Evolutionary conservation across 106 monocot species (phyloP), one percentile per base, ranked within the genome.

Genomic region (Dendrobium officinale): DNA sequence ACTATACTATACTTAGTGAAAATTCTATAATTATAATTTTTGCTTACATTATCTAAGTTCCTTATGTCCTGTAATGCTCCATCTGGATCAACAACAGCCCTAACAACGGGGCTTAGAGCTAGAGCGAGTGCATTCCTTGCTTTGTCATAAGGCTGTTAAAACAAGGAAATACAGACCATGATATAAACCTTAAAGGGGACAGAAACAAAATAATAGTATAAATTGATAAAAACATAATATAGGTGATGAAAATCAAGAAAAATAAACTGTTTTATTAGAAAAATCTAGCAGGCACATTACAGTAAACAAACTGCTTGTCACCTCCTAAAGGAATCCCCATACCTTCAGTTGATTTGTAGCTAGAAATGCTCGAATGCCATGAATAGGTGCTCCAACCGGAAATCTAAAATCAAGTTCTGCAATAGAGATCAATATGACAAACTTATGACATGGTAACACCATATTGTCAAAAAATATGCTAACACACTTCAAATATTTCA

Each of bases 401-500:
- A 97, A 94, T 77, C 97, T 83, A 83, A 97, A 97, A 89, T 97
- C 94, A 82, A 97, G 97, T 86, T 97, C 97, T 97, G 89, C 86
- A 92, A 37, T 73, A 19, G 42, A 77, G 49, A 67, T 77, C 1
- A 7, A 87, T 73, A 72, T 78, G 64, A 16, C 61, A 56, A 58
- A 74, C 55, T 16, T 26, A 75, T 42, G 18, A 49, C 22, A 51
- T 49, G 49, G 42, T 74, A 7, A 76, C 42, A 76, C 10, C 26
- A 76, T 4, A 43, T 49, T 26, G 49, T 76, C 24, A 47, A 37
- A 37, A 37, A 37, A 37, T 27, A 42, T 74, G 74, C 37, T 19
- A 72, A 20, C 33, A 31, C 0, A 3, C 16, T 18, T 73, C 18
- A 73, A 67, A 67, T 67, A 24, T 67, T 67, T 67, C 26, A 29